Evolutionary conservation across 2,329 filamentous ascomycete species (phyloP), one percentile per base, ranked within the genome.

Genomic region (Aspergillus melleus): DNA sequence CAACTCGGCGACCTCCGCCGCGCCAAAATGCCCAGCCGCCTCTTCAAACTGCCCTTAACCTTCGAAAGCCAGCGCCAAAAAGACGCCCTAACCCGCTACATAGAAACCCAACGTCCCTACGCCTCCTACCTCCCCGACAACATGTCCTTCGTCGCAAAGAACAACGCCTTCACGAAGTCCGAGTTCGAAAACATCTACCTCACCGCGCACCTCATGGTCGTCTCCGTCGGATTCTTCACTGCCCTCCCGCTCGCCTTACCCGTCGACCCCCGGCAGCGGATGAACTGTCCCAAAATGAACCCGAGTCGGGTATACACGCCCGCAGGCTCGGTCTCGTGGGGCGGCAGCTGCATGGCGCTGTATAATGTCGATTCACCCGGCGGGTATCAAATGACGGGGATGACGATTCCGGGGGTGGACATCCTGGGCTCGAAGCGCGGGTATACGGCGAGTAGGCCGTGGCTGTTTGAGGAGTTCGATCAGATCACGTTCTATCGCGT

Each of bases 111-210:
- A 62, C 80, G 87, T 6, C 80, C 83, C 1, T 81, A 86, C 52
- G 87, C 87, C 0, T 81, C 84, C 0, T 89, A 87, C 67, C 77
- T 89, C 0, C 87, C 87, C 0, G 84, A 85, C 64, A 88, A 88
- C 56, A 77, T 88, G 46, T 78, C 82, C 1, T 89, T 88, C 58
- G 71, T 79, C 6, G 82, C 82, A 1, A 80, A 80, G 62, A 84
- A 83, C 69, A 85, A 85, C 63, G 83, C 80, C 3, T 80, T 86
- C 59, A 72, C 68, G 1, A 70, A 76, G 1, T 74, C 80, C 47
- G 78, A 84, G 59, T 73, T 85, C 3, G 78, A 81, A 47, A 74
- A 81, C 2, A 83, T 84, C 51, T 82, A 82, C 62, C 75, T 84
- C 8, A 81, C 73, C 3, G 79, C 80, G 26, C 77, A 77, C 8